These are phyloP conservation scores for Pseudohyphozyma bogoriensis DNA, from an alignment of 768 basidiomycete genomes.

Conservation along the genomic window DNA sequence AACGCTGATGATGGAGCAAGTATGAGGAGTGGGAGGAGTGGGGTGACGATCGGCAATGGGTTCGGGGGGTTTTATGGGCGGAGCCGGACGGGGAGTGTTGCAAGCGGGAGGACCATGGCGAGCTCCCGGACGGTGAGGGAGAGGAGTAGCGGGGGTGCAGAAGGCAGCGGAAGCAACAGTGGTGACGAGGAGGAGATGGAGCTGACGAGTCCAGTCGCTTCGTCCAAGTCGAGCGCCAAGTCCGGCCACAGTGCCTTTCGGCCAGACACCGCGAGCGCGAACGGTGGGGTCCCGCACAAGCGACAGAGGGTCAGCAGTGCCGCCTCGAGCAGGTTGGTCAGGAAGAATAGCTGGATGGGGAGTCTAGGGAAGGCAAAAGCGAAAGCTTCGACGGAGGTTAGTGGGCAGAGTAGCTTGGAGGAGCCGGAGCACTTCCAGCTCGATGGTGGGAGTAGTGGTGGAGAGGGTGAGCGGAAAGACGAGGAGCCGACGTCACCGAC, in stretches of 20 bases:
- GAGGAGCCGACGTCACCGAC: neutral
- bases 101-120: slow-evolving; percentile 13
- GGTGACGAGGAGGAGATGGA: slow-evolving; percentile 2
- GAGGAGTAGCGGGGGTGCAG: neutral
- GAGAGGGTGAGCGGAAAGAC: neutral
- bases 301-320: neutral
- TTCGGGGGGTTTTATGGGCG: neutral
- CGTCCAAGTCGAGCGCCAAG: neutral
- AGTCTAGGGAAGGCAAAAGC: too few species aligned
- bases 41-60: neutral
- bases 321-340: neutral
- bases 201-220: neutral
- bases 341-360: neutral
- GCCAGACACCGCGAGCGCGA: neutral
- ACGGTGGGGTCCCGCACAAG: neutral
- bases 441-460: neutral
- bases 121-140: too few species aligned
- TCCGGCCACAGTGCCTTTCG: neutral
- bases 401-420: neutral
- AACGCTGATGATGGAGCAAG: slow-evolving; percentile 5
- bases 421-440: neutral
- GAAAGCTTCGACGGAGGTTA: too few species aligned
- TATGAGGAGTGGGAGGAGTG: neutral
- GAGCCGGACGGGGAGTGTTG: neutral
- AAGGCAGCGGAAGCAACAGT: neutral